Evolutionary conservation across 768 basidiomycete genomes (phyloP), one percentile per base, ranked within the genome.

Genomic region (Lactarius hengduanensis): DNA sequence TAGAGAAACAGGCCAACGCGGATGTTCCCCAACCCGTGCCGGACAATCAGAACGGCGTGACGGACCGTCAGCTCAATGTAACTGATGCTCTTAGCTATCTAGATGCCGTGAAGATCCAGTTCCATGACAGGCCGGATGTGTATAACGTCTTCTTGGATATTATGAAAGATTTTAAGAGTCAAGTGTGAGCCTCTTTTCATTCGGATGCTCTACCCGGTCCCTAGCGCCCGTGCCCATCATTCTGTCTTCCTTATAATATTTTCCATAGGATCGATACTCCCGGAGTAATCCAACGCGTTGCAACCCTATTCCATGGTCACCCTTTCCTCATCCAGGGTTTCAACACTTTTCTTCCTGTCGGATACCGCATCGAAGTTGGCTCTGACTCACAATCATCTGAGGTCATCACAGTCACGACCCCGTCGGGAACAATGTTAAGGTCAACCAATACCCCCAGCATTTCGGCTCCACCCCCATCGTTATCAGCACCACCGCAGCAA

Each of bases 271-370:
- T 99, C 76, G 96, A 98, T 77, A 99, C 96, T 0, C 96, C 96
- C 0, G 95, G 94, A 43, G 96, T 99, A 57, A 99, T 99, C 73
- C 88, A 89, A 73, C 92, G 96, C 61, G 96, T 98, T 34, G 96
- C 96, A 1, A 85, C 88, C 58, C 86, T 99, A 30, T 98, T 99
- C 79, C 86, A 88, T 63, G 93, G 92, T 2, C 94, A 97, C 72
- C 92, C 93, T 0, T 74, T 80, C 6, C 89, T 99, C 67, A 98
- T 99, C 56, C 94, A 96, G 76, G 96, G 96, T 11, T 99, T 99
- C 83, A 98, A 98, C 78, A 97, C 95, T 0, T 99, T 98, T 78
- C 84, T 99, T 13, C 96, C 96, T 3, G 83, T 86, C 26, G 96
- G 96, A 18, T 99, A 98, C 74, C 88, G 92, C 57, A 98, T 99